Conservation (phyloP, 2,329 filamentous ascomycete genomes). For the Karstenula rhodostoma region DNA sequence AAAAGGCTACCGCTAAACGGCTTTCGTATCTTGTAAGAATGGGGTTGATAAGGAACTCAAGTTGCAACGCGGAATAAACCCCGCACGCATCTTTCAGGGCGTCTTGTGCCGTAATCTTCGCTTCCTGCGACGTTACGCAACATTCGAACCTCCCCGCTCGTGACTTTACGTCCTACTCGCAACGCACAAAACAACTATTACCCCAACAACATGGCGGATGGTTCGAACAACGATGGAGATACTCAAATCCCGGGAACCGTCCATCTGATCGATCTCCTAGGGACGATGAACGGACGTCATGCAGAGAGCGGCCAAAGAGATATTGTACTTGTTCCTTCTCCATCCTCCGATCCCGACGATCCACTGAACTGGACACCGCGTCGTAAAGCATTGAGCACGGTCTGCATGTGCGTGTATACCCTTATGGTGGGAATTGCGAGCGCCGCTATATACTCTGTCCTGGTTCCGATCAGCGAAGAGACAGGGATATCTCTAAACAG, state of each 20-base stretch:
- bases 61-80: background rate
- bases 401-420: conserved; percentile 57
- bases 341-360: conserved; percentile 46
- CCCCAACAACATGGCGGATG: conserved; percentile 1
- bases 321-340: conserved; percentile 52
- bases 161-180: background rate
- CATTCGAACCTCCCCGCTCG: background rate
- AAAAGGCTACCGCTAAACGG: background rate
- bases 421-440: conserved; percentile 59
- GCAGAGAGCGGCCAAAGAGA: conserved; percentile 46
- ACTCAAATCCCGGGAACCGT: conserved; percentile 50
- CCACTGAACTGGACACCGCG: conserved; percentile 45
- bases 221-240: conserved; percentile 5
- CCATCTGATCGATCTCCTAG: conserved; percentile 53
- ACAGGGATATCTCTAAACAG: conserved; percentile 56
- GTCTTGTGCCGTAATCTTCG: background rate
- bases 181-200: too few relatives aligned
- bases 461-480: conserved; percentile 58
- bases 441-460: conserved; percentile 60
- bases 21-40: background rate
- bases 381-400: conserved; percentile 34
- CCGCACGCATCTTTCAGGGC: background rate
- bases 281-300: conserved; percentile 48
- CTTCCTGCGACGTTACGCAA: background rate
- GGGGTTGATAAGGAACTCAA: background rate